Evolutionary conservation across 208 protist genomes (phyloP).

Genomic region (Sergeia podlipaevii): DNA sequence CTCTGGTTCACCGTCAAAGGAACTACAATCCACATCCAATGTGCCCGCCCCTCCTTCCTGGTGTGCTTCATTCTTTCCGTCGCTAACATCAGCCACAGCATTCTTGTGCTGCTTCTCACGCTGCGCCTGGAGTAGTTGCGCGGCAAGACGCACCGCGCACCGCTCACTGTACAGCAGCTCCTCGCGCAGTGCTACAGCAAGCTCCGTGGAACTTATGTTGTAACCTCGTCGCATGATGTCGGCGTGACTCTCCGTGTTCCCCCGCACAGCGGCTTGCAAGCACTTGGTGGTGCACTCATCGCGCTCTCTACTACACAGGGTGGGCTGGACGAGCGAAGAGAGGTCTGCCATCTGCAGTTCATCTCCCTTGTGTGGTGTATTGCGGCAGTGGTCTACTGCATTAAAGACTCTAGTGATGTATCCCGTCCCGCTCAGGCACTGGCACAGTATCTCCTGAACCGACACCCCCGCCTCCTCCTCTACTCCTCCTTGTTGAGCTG

Average conservation of each 20-base stretch:
- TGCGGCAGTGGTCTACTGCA: slow-evolving; percentile 52
- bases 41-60: background rate
- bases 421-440: slow-evolving; percentile 36
- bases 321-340: background rate
- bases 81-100: too few relatives aligned
- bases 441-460: slow-evolving; percentile 30
- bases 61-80: background rate
- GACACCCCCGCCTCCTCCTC: slow-evolving; percentile 5
- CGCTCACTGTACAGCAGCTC: slow-evolving; percentile 64
- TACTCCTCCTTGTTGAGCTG: background rate
- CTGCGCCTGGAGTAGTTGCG: slow-evolving; percentile 1
- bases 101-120: slow-evolving; percentile 6
- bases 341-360: background rate
- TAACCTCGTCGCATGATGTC: slow-evolving; percentile 18
- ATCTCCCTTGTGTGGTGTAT: background rate
- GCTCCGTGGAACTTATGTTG: slow-evolving; percentile 12
- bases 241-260: slow-evolving; percentile 28
- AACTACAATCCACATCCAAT: background rate
- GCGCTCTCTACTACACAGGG: slow-evolving; percentile 10
- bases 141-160: slow-evolving; percentile 25
- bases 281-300: slow-evolving; percentile 41
- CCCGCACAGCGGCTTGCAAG: slow-evolving; percentile 39
- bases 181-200: slow-evolving; percentile 49
- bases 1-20: background rate
- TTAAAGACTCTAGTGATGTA: slow-evolving; percentile 78